Base-by-base conservation (phyloP, 2,329 filamentous ascomycete genomes). In the Rhynchosporium graminicola region DNA sequence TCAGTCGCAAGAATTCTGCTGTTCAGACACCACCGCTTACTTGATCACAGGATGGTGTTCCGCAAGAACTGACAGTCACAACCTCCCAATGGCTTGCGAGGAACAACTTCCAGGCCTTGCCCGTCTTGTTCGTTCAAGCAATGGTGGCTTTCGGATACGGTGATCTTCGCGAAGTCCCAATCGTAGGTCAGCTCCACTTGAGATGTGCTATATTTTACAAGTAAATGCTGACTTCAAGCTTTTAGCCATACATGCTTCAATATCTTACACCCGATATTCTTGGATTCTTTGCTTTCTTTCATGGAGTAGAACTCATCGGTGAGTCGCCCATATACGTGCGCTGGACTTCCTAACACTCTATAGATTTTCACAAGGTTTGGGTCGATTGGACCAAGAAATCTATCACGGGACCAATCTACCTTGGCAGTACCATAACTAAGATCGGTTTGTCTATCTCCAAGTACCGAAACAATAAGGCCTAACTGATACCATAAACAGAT, bases 211-310 rank as follows among this genome's bases (percentile, higher is more conserved):
- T 28, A 3, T 51, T 2, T 42, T 28, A 8, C 8, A 26, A 13
- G 12, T 15, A 33, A 38, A 55, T 52, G n/a, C 50, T 43, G 12
- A 33, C 52, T 57, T 20, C 36, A 12, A 4, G 8, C 8, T n/a
- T 26, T 38, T 36, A 62, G 60, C 40, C 58, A 1, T 62, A 62
- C 54, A 62, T 57, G 60, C 54, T 62, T 15, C 60, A 57, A 42
- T 62, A 62, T 48, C 42, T 62, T 54, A 62, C 60, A 20, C 60
- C 54, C 31, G 60, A 62, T 45, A 47, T 62, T 15, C 57, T 59
- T 43, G 57, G 13, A 26, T 51, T 51, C 45, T 59, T 59, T 40
- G 57, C 57, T 47, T 33, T 26, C 7, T 20, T 59, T 29, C 46
- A 59, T 26, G 57, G 46, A 8, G 45, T 59, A 4, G 29, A 59